Percentiles rank a stretch among this genome's conserved stretches.
Conservation (phyloP, 83 land plant genomes). For the Larix sibirica region DNA sequence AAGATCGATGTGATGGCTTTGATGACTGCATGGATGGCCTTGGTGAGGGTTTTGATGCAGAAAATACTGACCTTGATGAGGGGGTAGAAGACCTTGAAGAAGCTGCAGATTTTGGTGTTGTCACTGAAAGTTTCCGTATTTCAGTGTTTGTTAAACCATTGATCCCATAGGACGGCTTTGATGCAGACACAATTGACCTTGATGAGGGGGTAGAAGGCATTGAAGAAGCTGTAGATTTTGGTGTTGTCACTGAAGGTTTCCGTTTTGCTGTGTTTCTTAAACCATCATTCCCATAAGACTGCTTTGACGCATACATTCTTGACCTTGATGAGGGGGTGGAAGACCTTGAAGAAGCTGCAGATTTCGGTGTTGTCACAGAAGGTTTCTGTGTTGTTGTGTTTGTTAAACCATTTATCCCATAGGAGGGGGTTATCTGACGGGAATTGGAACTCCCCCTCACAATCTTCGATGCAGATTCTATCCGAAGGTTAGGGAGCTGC, state of each 20-base stretch:
- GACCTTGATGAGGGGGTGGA: constrained; percentile 38
- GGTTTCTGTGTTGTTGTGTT: constrained; percentile 36
- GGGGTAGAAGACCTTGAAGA: constrained; percentile 40
- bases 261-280: too few relatives aligned
- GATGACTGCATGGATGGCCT: constrained; percentile 29
- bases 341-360: constrained; percentile 35
- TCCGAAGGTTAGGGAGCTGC: constrained; percentile 31
- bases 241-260: too few relatives aligned
- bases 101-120: constrained; percentile 21
- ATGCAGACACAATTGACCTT: constrained; percentile 15
- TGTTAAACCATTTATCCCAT: constrained; percentile 38
- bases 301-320: too few relatives aligned
- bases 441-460: constrained; percentile 34
- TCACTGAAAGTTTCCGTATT: constrained; percentile 19
- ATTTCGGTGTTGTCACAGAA: constrained; percentile 7
- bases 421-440: constrained; percentile 43
- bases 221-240: constrained; percentile 2
- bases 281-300: too few relatives aligned
- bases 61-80: constrained; percentile 21
- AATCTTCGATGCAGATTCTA: constrained; percentile 17
- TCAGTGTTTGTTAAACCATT: constrained; percentile 36
- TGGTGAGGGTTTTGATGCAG: constrained; percentile 32
- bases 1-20: constrained; percentile 34
- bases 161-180: not conserved
- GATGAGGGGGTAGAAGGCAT: constrained; percentile 28